Base-by-base conservation (phyloP, 257 asterid species). In the Gynochthodes officinalis region DNA sequence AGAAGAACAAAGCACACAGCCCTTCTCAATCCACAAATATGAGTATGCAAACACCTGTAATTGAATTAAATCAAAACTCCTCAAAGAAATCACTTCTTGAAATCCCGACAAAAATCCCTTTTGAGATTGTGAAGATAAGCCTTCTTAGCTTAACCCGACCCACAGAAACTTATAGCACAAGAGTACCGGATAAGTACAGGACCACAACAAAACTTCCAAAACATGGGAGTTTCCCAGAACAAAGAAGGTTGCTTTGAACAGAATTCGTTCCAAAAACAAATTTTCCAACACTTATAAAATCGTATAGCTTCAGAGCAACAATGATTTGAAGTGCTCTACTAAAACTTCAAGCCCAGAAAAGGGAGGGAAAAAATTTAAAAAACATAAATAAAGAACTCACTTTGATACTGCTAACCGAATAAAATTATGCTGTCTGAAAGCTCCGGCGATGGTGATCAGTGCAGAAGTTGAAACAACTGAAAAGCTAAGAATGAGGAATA, bases 331-430 rank as follows among this genome's bases (percentile, higher is more conserved):
- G 19, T 13, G 64, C 57, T 23, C 53, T 7, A 70, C 23, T 58
- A 4, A 25, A 4, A 28, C 18, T 6, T 7, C 4, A 39, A 18
- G 6, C 57, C 33, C 5, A 33, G 4, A 16, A 30, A 60, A 13
- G 43, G 14, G 16, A 60, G 33, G 12, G 13, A 32, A 13, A 27
- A 63, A 21, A 43, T n/a, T n/a, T n/a, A n/a, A n/a, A n/a, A 40
- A 3, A 0, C 2, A 43, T n/a, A 65, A 46, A 43, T 23, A n/a
- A 42, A 50, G 19, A 65, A 43, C 75, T 75, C 64, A 79, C 75
- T 79, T 75, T 25, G 39, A 46, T n/a, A 43, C 13, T 21, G 16
- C n/a, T 5, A 6, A 0, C 37, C 8, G 18, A 11, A 54, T 42
- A 2, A 46, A 61, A 59, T 10, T 33, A 25, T 28, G 33, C 59